phyloP scores from a whole-genome alignment of 2,329 filamentous ascomycete species.

The Xylariales sp. region DNA sequence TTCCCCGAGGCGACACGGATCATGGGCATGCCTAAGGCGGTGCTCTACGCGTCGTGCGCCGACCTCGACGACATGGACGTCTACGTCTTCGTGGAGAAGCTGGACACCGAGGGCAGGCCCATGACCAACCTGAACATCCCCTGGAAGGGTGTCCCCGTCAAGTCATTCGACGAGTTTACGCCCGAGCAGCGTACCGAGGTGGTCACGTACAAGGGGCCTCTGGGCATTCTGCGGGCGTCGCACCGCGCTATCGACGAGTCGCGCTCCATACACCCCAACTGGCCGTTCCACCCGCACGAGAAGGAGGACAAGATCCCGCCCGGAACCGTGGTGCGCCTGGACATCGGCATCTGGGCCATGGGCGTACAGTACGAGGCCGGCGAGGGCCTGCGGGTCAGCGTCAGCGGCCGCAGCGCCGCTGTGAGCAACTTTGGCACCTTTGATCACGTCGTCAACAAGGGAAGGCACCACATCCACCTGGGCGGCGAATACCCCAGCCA shows the following conservation, averaged over 20 bases:
- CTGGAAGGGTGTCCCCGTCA: slow-evolving; percentile 13
- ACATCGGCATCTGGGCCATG: slow-evolving; percentile 24
- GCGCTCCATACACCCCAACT: slow-evolving; percentile 20
- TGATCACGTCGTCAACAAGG: slow-evolving; percentile 12
- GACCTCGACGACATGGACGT: slow-evolving; percentile 36
- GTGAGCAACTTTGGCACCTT: slow-evolving; percentile 12
- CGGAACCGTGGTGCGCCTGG: slow-evolving; percentile 18
- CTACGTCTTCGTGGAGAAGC: slow-evolving; percentile 36
- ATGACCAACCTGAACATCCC: slow-evolving; percentile 21
- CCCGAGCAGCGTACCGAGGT: slow-evolving; percentile 17
- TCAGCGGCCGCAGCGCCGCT: slow-evolving; percentile 16
- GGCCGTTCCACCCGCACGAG: slow-evolving; percentile 20
- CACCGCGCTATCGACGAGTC: slow-evolving; percentile 16
- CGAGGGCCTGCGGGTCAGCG: slow-evolving; percentile 14
- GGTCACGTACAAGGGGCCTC: slow-evolving; percentile 18
- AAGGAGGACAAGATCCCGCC: slow-evolving; percentile 15
- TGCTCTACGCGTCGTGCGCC: slow-evolving; percentile 35
- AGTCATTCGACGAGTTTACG: slow-evolving; percentile 15
- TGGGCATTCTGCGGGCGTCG: slow-evolving; percentile 18
- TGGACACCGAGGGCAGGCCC: slow-evolving; percentile 10
- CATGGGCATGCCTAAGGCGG: slow-evolving; percentile 37
- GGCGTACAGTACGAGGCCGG: slow-evolving; percentile 23
- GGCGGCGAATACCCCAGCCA: slow-evolving; percentile 15
- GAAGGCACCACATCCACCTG: slow-evolving; percentile 14
- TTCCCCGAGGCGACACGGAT: slow-evolving; percentile 30